Evolutionary conservation across 345 rosid species (phyloP), one percentile per base, ranked within the genome.

Genomic region (Physaria fendleri): DNA sequence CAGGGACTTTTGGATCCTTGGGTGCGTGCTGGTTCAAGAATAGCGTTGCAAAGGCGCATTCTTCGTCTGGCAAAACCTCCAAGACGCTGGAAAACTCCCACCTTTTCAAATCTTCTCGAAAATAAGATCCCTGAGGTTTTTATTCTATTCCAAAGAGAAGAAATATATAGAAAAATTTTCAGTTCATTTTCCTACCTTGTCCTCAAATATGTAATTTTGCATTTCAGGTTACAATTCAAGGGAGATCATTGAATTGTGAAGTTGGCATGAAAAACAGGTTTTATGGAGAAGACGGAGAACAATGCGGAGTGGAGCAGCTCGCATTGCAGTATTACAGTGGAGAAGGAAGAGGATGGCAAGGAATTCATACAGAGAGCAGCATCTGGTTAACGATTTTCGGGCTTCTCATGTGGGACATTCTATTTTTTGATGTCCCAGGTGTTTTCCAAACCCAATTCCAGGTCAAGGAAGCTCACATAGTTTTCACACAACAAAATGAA

Each of bases 251-350:
- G 83, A 88, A 86, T 64, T 59, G 83, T 77, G 89, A 88, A 79
- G 46, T 71, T 44, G 97, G 95, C 38, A 65, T 65, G 74, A 88
- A 83, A 68, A 92, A 78, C 77, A 74, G 87, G 73, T 92, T 86
- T 70, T 81, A 84, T 73, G 98, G 95, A 54, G 87, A 86, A 66
- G 94, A 86, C 42, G 95, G 91, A 23, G 85, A 85, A 56, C 94
- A 84, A 53, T 88, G 95, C 59, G 97, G 95, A 69, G 97, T 88
- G 1, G 98, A 92, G 76, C 83, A 86, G 82, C 97, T 92, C 14
- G 95, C 95, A 37, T 76, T 92, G 78, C 89, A 86, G 63, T 82
- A 84, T 72, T 92, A 88, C 77, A 84, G 81, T 64, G 80, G 79
- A 23, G 87, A 80, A 81, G 95, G 88, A 28, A 95, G 98, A 41